Base-by-base conservation (phyloP, 2,329 filamentous ascomycete species). In the Arthroderma uncinatum region DNA sequence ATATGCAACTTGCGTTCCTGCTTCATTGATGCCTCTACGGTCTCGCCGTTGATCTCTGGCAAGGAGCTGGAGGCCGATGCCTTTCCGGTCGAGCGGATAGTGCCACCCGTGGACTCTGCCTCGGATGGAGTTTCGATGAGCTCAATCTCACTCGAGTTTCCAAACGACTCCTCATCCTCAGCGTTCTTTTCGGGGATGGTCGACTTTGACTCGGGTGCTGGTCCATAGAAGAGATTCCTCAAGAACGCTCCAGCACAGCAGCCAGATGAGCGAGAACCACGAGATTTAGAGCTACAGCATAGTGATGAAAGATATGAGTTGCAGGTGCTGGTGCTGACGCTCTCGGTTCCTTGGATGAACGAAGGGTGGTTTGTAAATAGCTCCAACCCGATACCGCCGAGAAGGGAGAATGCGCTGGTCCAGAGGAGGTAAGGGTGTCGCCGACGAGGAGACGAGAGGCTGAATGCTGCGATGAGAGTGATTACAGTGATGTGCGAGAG, bases 351-450 rank as follows among this genome's bases (percentile, higher is more conserved):
- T 44, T 79, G 53, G 50, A 55, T 47, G 28, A 57, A 30, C 10
- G 55, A 77, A 23, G 86, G 74, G 8, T 86, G 80, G 71, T 89
- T 85, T 71, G 86, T 88, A 76, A 82, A 87, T 48, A 82, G 79
- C 69, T 89, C 85, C 76, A 87, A 80, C 60, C 77, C 77, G 59
- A 71, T 69, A 37, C 71, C 62, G 65, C 71, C 68, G 28, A 74
- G 60, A 12, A 76, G 73, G 0, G 75, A 69, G 58, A 90, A 79
- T 25, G 89, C 73, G 2, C 84, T 83, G 12, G 89, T 89, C 83
- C 93, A 96, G 59, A 96, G 73, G 25, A 96, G 83, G 70, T 95
- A 97, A 0, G 92, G 92, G 70, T 97, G 92, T 68, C 86, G 84
- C 64, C 82, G 79, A 57, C 83, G 80, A 25, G 82, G 79, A 0